Evolutionary conservation across 2,329 filamentous ascomycete genomes (phyloP).

Genomic region (Calonectria multiphialidica): DNA sequence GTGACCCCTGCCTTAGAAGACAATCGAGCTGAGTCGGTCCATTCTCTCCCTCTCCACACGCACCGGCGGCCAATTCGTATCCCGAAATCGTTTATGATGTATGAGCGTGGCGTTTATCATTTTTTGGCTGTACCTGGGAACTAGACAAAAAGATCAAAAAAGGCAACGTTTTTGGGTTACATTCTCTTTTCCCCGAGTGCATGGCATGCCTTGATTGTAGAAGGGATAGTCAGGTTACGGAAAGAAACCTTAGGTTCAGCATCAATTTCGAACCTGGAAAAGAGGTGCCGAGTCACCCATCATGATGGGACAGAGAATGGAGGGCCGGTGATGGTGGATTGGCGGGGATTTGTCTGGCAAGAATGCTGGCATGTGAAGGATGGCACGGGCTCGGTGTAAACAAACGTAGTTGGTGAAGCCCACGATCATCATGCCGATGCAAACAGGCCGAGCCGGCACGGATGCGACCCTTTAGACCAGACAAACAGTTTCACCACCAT

Average conservation of each 20-base stretch:
- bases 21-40: slow-evolving; percentile 38
- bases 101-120: slow-evolving; percentile 53
- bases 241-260: neutral
- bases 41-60: slow-evolving; percentile 26
- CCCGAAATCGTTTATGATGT: slow-evolving; percentile 43
- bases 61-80: slow-evolving; percentile 30
- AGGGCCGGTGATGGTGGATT: neutral
- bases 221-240: neutral
- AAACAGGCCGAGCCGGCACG: neutral
- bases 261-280: neutral
- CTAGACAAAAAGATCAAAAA: slow-evolving; percentile 43
- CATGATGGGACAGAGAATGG: neutral
- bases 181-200: slow-evolving; percentile 33
- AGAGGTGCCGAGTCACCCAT: neutral
- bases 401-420: neutral
- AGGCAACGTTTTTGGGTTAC: slow-evolving; percentile 34
- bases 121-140: slow-evolving; percentile 44
- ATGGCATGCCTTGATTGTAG: slow-evolving; percentile 24
- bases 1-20: slow-evolving; percentile 36
- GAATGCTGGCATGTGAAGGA: neutral
- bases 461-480: slow-evolving; percentile 6
- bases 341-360: neutral
- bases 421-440: neutral
- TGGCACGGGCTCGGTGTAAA: neutral
- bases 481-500: neutral